phyloP scores from a whole-genome alignment of 768 basidiomycete genomes.

The Xanthoconium purpureum region DNA sequence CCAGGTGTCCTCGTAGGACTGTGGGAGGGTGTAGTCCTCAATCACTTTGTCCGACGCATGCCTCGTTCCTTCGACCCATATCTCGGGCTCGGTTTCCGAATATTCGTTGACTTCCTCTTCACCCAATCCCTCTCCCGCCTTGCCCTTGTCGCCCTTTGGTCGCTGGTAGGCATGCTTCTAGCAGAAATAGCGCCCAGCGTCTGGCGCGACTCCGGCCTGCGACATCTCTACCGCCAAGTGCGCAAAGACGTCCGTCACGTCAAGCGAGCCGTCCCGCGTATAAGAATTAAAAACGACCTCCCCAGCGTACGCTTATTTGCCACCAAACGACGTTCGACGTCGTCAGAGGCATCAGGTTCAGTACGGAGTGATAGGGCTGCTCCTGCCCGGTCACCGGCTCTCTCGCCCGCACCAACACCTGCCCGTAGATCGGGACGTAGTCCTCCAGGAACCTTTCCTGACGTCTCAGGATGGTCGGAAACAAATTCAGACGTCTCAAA shows the following conservation, averaged over 20 bases:
- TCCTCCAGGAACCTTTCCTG: constrained; percentile 30
- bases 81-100: constrained; percentile 62
- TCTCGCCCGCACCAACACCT: constrained; percentile 15
- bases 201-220: constrained; percentile 42
- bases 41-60: constrained; percentile 67
- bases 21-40: constrained; percentile 75
- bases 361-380: constrained; percentile 31
- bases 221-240: constrained; percentile 36
- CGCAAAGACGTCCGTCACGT: constrained; percentile 34
- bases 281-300: constrained; percentile 32
- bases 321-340: constrained; percentile 13
- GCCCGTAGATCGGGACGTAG: constrained; percentile 24
- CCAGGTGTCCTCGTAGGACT: constrained; percentile 66
- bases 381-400: constrained; percentile 24
- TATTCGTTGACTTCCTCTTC: constrained; percentile 68
- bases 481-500: constrained; percentile 26
- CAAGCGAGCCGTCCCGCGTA: constrained; percentile 30
- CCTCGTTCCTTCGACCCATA: constrained; percentile 68
- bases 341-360: constrained; percentile 20
- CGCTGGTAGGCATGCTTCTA: constrained; percentile 49
- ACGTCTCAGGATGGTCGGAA: constrained; percentile 32
- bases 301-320: constrained; percentile 28
- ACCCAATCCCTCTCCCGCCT: constrained; percentile 52
- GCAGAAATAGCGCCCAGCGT: constrained; percentile 49
- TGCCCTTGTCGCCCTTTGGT: constrained; percentile 51